Percentiles rank a stretch among this genome's conserved stretches.
Conservation (phyloP, 805 yeast species). For the Candida germanica region DNA sequence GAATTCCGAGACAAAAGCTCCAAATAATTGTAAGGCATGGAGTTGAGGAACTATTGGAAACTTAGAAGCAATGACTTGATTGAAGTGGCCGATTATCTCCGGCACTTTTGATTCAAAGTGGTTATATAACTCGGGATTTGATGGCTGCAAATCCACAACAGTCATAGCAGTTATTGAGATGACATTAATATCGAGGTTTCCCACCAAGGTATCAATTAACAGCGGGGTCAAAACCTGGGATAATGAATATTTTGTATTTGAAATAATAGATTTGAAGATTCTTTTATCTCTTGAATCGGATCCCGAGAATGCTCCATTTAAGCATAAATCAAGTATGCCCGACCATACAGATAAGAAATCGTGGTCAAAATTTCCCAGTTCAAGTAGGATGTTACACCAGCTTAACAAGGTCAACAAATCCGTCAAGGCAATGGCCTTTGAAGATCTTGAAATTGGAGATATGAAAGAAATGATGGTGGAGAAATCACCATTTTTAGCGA, state of each 20-base stretch:
- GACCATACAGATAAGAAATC: slow-evolving; percentile 1
- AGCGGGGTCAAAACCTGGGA: slow-evolving; percentile 2
- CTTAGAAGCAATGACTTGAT: background rate
- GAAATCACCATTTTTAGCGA: slow-evolving; percentile 27
- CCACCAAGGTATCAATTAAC: slow-evolving; percentile 6
- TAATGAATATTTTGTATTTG: slow-evolving; percentile 24
- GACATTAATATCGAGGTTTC: slow-evolving; percentile 6
- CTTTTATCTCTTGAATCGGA: slow-evolving; percentile 7
- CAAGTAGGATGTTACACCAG: slow-evolving; percentile 37
- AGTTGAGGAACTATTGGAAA: slow-evolving; percentile 40
- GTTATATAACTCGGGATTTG: slow-evolving; percentile 10
- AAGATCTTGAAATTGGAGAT: slow-evolving; percentile 10
- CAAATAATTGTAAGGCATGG: slow-evolving; percentile 34
- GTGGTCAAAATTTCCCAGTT: background rate
- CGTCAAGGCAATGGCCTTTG: slow-evolving; percentile 42
- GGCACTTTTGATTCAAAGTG: slow-evolving; percentile 3
- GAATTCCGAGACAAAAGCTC: slow-evolving; percentile 44
- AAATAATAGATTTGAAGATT: slow-evolving; percentile 25
- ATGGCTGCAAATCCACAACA: slow-evolving; percentile 14
- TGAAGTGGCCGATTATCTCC: slow-evolving; percentile 2
- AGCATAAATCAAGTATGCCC: slow-evolving; percentile 4
- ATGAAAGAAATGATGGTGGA: slow-evolving; percentile 42
- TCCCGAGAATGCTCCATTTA: slow-evolving; percentile 14
- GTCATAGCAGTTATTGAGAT: slow-evolving; percentile 10
- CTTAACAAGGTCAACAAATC: slow-evolving; percentile 56